Evolutionary conservation across 176 grass and related monocot species (phyloP).

Genomic region (Phoenix dactylifera): DNA sequence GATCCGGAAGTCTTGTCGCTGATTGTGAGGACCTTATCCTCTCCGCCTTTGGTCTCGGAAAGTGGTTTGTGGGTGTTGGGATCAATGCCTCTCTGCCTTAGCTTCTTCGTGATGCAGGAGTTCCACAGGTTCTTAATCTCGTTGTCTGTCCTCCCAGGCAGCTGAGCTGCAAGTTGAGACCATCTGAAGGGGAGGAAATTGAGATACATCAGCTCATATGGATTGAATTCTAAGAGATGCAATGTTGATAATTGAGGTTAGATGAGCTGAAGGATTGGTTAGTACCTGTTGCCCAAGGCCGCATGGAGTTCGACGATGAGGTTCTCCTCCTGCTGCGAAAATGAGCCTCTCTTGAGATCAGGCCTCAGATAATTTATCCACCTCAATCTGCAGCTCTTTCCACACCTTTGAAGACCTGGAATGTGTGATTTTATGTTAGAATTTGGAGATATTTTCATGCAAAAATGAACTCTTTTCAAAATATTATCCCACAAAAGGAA

Average conservation of each 20-base stretch:
- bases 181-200: not conserved
- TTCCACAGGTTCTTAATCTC: slow-evolving; percentile 22
- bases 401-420: too few species aligned
- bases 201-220: not conserved
- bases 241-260: too few species aligned
- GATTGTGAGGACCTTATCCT: not conserved
- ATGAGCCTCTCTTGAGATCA: too few species aligned
- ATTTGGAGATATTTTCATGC: too few species aligned
- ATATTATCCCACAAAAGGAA: too few species aligned
- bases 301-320: too few species aligned
- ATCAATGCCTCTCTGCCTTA: slow-evolving; percentile 16
- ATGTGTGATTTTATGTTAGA: too few species aligned
- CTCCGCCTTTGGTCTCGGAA: not conserved
- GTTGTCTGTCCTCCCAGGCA: slow-evolving; percentile 16
- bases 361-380: too few species aligned
- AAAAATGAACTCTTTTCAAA: too few species aligned
- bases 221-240: too few species aligned
- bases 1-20: not conserved
- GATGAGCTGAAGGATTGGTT: not conserved
- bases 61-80: slow-evolving; percentile 14
- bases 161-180: slow-evolving; percentile 12
- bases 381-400: too few species aligned
- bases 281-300: slow-evolving; percentile 11
- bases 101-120: slow-evolving; percentile 15
- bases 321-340: too few species aligned